phyloP scores from a whole-genome alignment of 768 basidiomycete genomes.

The Strobilomyces dryophilus region DNA sequence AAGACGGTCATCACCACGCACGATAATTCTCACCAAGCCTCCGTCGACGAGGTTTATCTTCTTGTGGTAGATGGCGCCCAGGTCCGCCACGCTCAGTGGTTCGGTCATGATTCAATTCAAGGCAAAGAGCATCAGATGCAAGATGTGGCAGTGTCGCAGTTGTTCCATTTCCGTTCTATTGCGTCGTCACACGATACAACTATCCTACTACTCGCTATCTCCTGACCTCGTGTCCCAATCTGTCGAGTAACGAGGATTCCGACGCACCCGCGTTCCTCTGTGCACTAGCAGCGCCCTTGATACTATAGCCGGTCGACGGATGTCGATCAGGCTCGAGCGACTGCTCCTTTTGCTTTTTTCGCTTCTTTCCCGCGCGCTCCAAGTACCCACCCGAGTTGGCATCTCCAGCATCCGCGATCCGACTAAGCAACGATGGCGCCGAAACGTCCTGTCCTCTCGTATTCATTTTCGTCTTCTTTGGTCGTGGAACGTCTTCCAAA shows the following conservation, averaged over 20 bases:
- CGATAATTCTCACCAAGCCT: slow-evolving; percentile 31
- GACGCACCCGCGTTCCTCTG: slow-evolving; percentile 16
- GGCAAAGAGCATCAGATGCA: neutral
- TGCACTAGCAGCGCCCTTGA: slow-evolving; percentile 49
- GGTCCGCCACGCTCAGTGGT: neutral
- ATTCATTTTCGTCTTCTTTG: slow-evolving; percentile 32
- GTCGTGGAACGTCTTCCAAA: slow-evolving; percentile 30
- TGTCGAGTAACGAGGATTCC: slow-evolving; percentile 33
- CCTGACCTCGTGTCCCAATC: slow-evolving; percentile 28
- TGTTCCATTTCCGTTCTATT: no score
- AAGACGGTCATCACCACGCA: neutral
- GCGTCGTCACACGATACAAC: slow-evolving; percentile 13
- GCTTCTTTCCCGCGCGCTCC: slow-evolving; percentile 19
- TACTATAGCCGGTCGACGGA: slow-evolving; percentile 45
- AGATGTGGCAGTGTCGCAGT: neutral
- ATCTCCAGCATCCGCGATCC: slow-evolving; percentile 31
- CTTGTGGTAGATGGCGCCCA: slow-evolving; percentile 11
- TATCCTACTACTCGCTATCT: slow-evolving; percentile 24
- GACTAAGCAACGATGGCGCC: slow-evolving; percentile 43
- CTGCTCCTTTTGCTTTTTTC: slow-evolving; percentile 19
- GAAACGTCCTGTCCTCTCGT: slow-evolving; percentile 25
- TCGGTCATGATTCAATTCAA: neutral
- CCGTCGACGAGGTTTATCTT: slow-evolving; percentile 20
- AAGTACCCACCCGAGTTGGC: slow-evolving; percentile 10
- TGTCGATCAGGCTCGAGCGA: slow-evolving; percentile 30